These are phyloP conservation scores for Syzygium aromaticum DNA, from an alignment of 345 rosid species.

Conservation along the genomic window DNA sequence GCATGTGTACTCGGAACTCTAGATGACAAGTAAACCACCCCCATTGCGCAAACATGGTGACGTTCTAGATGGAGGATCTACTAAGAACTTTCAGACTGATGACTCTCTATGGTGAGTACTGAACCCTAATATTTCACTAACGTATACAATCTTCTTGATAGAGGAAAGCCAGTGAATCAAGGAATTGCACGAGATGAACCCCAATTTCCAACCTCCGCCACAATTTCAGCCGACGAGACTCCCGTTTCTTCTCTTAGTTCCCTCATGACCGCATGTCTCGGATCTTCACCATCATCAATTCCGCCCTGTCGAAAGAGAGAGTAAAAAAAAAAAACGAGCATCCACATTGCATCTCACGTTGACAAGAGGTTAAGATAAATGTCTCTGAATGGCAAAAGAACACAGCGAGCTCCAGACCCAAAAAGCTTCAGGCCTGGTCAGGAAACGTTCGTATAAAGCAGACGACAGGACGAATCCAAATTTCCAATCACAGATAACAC, in stretches of 20 bases:
- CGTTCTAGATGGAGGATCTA: background rate
- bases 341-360: background rate
- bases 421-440: background rate
- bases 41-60: background rate
- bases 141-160: background rate
- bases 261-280: conserved; percentile 70
- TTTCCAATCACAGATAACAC: background rate
- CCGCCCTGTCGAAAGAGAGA: conserved; percentile 52
- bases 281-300: conserved; percentile 85
- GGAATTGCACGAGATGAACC: background rate
- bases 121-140: background rate
- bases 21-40: background rate
- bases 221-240: conserved; percentile 62
- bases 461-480: background rate
- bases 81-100: background rate
- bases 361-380: background rate
- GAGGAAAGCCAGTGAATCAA: background rate
- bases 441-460: background rate
- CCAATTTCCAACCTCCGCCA: conserved; percentile 52
- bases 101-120: background rate
- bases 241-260: conserved; percentile 95
- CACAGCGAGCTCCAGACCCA: background rate
- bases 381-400: background rate
- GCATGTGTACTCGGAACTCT: background rate
- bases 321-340: background rate